phyloP scores from a whole-genome alignment of 192 early-diverging fungal species.

The Rhizophagus clarus region DNA sequence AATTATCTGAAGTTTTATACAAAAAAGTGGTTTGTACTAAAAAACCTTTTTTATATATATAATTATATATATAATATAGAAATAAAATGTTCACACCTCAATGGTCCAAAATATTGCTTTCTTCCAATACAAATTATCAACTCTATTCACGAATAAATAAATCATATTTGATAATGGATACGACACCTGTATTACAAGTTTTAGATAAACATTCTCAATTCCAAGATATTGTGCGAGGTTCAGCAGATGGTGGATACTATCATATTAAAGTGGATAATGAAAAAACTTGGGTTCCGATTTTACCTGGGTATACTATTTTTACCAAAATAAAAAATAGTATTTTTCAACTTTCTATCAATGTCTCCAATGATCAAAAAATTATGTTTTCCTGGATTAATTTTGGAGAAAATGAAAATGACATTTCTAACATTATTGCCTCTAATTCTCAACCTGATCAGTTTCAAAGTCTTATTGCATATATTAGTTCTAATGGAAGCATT shows the following conservation, averaged over 20 bases:
- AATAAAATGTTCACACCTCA: no score
- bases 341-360: neutral
- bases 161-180: no score
- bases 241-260: neutral
- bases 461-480: neutral
- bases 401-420: no score
- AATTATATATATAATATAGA: no score
- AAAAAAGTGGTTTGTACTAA: no score
- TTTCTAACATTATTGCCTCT: neutral
- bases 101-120: no score
- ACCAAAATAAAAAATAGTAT: neutral
- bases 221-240: neutral
- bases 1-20: no score
- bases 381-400: neutral
- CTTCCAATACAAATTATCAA: no score
- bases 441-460: neutral
- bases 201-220: neutral
- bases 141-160: no score
- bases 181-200: neutral
- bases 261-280: neutral
- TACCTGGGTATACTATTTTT: neutral
- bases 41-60: no score
- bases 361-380: neutral
- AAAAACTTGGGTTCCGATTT: neutral
- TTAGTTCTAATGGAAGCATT: neutral